Base-by-base conservation (phyloP, 129 eudicot species). In the Logfia minima region DNA sequence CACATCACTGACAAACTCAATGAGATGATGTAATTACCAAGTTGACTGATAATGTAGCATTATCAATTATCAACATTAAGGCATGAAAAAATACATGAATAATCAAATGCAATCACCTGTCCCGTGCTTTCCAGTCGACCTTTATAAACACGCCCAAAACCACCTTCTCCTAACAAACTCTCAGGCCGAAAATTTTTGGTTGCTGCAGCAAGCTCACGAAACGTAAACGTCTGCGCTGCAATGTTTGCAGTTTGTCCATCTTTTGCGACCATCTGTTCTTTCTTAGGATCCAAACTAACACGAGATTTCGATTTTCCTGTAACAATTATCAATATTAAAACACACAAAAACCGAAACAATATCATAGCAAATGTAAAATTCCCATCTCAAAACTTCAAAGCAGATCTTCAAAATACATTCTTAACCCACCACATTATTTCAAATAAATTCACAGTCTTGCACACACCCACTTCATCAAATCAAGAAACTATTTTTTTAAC, bases 121-220 rank as follows among this genome's bases (percentile, higher is more conserved):
- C 98, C 98, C 3, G 92, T 84, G 86, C 90, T 90, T 73, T 89
- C 98, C 73, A 92, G 75, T 9, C 84, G 89, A 45, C 96, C 97
- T 82, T 89, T 92, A 75, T 92, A 89, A 64, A 92, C 97, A 24
- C 91, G 89, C 56, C 97, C 98, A 75, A 92, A 92, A 55, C 98
- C 98, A 70, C 98, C 98, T 87, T 92, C 98, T 71, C 98, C 98
- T 32, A 92, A 66, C 79, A 92, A 80, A 67, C 86, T 74, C 77
- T 92, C 96, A 17, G 92, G 88, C 59, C 91, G 84, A 72, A 92
- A 92, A 70, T 92, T 92, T 85, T 87, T 87, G 17, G 98, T 92
- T 21, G 98, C 98, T 39, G 93, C 86, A 65, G 98, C 98, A 71
- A 92, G 98, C 84, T 92, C 98, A 71, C 93, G 96, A 63, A 92